phyloP scores from a whole-genome alignment of 2,329 filamentous ascomycete species.

The Podosphaera leucotricha region DNA sequence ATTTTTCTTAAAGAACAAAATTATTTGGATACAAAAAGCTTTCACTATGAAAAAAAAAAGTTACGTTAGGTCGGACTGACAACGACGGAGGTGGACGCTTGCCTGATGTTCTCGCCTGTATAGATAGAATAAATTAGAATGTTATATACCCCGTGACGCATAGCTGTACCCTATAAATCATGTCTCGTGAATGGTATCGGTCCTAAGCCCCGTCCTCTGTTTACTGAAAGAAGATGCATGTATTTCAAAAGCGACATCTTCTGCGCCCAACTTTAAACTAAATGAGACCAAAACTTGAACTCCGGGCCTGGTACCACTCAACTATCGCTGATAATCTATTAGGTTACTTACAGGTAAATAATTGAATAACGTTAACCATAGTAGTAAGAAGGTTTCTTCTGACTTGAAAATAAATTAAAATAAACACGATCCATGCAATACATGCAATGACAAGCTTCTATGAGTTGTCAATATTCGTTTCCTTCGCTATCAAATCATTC shows the following conservation, averaged over 20 bases:
- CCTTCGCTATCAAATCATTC: too few species aligned
- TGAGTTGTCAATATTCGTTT: neutral
- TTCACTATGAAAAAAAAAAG: too few species aligned
- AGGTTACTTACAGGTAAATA: neutral
- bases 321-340: neutral
- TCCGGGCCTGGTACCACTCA: neutral
- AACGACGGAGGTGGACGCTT: too few species aligned
- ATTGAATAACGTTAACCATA: neutral
- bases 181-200: neutral
- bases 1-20: too few species aligned
- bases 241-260: neutral
- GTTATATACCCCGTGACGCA: neutral
- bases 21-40: too few species aligned
- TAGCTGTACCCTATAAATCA: too few species aligned
- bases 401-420: neutral
- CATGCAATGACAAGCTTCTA: neutral
- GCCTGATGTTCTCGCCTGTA: too few species aligned
- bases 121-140: too few species aligned
- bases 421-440: neutral
- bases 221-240: neutral
- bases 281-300: neutral
- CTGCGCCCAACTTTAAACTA: neutral
- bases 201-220: neutral
- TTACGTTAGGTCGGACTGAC: too few species aligned
- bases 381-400: neutral